A percentile compares a stretch with the other conserved stretches of the same genome.
Evolutionary conservation across 1,284 basidiomycete species (phyloP).

Genomic region (Trametes versicolor): DNA sequence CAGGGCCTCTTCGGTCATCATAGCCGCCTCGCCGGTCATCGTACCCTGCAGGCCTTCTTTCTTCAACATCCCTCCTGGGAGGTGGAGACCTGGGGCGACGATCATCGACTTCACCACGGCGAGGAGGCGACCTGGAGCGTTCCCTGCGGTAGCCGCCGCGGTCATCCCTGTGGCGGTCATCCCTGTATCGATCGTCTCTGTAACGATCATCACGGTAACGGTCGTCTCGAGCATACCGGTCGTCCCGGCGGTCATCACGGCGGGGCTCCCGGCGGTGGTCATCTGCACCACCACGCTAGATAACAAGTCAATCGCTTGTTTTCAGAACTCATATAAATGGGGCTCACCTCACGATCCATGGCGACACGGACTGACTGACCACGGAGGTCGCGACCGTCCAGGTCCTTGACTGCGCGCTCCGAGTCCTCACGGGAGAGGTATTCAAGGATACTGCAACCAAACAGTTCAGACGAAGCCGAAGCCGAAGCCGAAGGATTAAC

Average conservation of each 20-base stretch:
- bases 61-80: slow-evolving; percentile 77
- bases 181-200: slow-evolving; percentile 63
- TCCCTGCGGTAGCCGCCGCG: slow-evolving; percentile 58
- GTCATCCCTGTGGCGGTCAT: slow-evolving; percentile 58
- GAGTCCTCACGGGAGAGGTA: slow-evolving; percentile 89
- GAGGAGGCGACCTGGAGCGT: slow-evolving; percentile 77
- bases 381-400: slow-evolving; percentile 86
- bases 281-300: slow-evolving; percentile 73
- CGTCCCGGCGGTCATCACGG: slow-evolving; percentile 53
- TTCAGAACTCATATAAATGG: no score
- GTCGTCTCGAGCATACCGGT: slow-evolving; percentile 52
- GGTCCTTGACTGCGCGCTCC: slow-evolving; percentile 88
- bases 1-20: slow-evolving; percentile 81
- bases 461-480: slow-evolving; percentile 14
- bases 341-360: slow-evolving; percentile 71
- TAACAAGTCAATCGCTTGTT: not conserved
- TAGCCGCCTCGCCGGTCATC: slow-evolving; percentile 81
- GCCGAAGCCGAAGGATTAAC: not conserved
- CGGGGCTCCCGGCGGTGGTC: slow-evolving; percentile 59
- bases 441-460: slow-evolving; percentile 79
- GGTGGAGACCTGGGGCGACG: slow-evolving; percentile 84
- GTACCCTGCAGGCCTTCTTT: slow-evolving; percentile 86
- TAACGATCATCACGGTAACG: slow-evolving; percentile 48
- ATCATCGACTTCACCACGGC: slow-evolving; percentile 68
- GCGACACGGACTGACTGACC: slow-evolving; percentile 82